Percentiles rank a stretch among this genome's conserved stretches.
These are phyloP conservation scores for Eucalyptus viminalis DNA, from an alignment of 345 rosid species.

Conservation along the genomic window DNA sequence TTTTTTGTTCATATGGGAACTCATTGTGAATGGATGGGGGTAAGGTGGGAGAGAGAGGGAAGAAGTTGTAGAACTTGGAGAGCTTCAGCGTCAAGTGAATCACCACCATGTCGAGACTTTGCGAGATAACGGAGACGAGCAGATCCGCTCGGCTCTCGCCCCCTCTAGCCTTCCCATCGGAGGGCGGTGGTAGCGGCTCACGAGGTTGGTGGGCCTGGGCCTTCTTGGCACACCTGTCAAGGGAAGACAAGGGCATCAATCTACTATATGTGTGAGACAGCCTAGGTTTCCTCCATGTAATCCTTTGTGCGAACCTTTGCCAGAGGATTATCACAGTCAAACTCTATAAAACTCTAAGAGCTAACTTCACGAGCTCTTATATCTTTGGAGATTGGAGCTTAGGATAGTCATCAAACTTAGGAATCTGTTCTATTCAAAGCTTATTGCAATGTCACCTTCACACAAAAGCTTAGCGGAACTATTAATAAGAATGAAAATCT, in stretches of 20 bases:
- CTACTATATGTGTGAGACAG: rapidly evolving
- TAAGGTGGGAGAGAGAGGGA: too few species aligned
- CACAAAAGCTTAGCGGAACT: not conserved
- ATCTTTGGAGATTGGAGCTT: too few species aligned
- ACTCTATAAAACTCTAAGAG: rapidly evolving
- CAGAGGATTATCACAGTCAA: too few species aligned
- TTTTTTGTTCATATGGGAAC: too few species aligned
- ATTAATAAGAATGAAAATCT: not conserved
- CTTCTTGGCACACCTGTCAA: rapidly evolving
- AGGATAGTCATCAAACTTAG: not conserved
- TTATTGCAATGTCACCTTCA: not conserved
- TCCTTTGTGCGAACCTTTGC: rapidly evolving
- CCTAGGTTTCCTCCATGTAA: too few species aligned
- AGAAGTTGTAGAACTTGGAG: rapidly evolving
- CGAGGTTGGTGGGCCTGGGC: rapidly evolving
- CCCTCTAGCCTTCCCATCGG: too few species aligned
- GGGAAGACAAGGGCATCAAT: rapidly evolving
- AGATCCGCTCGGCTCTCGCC: rapidly evolving
- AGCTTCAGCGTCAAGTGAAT: rapidly evolving
- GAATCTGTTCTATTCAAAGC: not conserved
- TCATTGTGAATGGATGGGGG: too few species aligned
- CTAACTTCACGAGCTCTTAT: not conserved
- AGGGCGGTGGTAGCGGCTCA: rapidly evolving
- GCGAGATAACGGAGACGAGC: rapidly evolving
- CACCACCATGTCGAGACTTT: too few species aligned